Evolutionary conservation across 2,329 filamentous ascomycete species (phyloP).

Genomic region (Monosporascus sp.): DNA sequence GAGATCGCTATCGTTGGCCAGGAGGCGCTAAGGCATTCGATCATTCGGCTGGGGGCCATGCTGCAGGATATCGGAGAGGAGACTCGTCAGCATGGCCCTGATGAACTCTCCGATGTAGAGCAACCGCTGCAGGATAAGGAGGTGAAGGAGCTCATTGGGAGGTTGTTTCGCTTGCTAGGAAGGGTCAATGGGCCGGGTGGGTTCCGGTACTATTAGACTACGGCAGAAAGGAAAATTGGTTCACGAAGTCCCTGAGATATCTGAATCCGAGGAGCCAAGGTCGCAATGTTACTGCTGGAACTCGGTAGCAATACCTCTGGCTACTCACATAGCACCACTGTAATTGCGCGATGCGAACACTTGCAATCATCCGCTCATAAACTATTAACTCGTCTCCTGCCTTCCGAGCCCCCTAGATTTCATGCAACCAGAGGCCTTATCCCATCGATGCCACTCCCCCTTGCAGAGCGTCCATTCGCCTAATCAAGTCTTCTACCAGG

Average conservation of each 20-base stretch:
- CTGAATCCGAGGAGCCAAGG: too few relatives aligned
- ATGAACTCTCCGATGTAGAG: neutral
- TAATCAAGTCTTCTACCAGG: slow-evolving; percentile 8
- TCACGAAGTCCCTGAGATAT: too few relatives aligned
- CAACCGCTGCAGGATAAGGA: slow-evolving; percentile 3
- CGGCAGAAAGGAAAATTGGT: too few relatives aligned
- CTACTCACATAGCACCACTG: too few relatives aligned
- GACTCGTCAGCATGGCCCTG: too few relatives aligned
- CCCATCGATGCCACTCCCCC: slow-evolving; percentile 8
- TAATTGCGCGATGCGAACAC: too few relatives aligned
- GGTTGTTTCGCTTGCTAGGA: slow-evolving; percentile 10
- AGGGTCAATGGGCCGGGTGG: neutral
- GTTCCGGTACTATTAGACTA: too few relatives aligned
- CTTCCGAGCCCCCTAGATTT: neutral
- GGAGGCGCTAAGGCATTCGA: slow-evolving; percentile 10
- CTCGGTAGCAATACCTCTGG: too few relatives aligned
- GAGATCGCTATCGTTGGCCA: slow-evolving; percentile 7
- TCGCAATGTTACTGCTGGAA: too few relatives aligned
- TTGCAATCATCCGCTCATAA: too few relatives aligned
- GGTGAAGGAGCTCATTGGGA: slow-evolving; percentile 5
- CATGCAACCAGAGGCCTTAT: neutral
- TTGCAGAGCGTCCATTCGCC: slow-evolving; percentile 11
- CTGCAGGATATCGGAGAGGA: slow-evolving; percentile 13
- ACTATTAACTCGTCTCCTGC: too few relatives aligned
- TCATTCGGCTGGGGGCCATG: slow-evolving; percentile 11